Base-by-base conservation (phyloP, 1,284 basidiomycete genomes). In the Ganoderma sinense region DNA sequence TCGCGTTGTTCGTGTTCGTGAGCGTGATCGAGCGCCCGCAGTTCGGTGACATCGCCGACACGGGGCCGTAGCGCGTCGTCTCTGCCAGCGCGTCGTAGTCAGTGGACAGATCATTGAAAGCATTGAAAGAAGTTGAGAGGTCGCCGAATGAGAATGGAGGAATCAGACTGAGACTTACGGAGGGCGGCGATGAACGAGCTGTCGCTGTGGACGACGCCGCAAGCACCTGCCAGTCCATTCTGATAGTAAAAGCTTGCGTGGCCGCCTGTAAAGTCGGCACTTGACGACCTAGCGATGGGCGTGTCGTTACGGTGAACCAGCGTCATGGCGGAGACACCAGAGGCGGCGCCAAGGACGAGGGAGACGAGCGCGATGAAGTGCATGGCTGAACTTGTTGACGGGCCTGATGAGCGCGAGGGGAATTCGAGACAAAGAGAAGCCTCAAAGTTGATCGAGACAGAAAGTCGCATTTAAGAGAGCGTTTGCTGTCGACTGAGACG, bases 1-100 rank as follows among this genome's bases (percentile, higher is more conserved):
- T 85, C 71, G 85, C 84, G 80, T 89, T 91, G 66, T 79, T 73
- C 33, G 74, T 72, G 83, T 94, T 92, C 74, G 84, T 91, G 79
- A 97, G 89, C 73, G 79, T 74, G 73, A 97, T 87, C 64, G 83
- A 78, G 78, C 86, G 82, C 69, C 91, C 92, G 77, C 95, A 97
- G 73, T 91, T 84, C 13, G 80, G 53, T 13, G 91, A 92, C 31
- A 14, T 13, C 2, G n/a, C 13, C 11, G 23, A 4, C 11, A 14
- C 1, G 13, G 23, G 2, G 13, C 48, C 48, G 23, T 26, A 53
- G 13, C 48, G 48, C 13, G 48, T 10, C 4, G 4, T 0, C 48
- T 11, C 48, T 53, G 11, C 23, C 23, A 23, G 45, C 4, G n/a
- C n/a, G n/a, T n/a, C 4, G 10, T 4, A n/a, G 48, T 53, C 23